Base-by-base conservation (phyloP, 1,139 yeast species). In the Geotrichum aggregatum region DNA sequence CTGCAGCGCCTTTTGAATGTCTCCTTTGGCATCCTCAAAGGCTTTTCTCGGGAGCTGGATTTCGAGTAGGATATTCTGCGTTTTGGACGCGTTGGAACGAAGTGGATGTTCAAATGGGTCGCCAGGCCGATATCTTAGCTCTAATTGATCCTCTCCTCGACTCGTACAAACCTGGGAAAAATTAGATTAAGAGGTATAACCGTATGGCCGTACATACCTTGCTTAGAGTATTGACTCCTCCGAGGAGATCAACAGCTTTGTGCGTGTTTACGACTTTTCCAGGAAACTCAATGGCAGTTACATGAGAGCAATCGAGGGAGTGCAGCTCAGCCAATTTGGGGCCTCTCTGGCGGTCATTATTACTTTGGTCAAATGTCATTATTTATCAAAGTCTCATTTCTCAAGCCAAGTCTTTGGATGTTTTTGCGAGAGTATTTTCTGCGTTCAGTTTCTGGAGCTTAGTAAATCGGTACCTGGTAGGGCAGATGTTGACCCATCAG, bases 31-130 rank as follows among this genome's bases (percentile, higher is more conserved):
- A 36, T 73, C 73, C 8, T 71, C 69, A 41, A 82, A 71, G 30
- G 79, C 76, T 28, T 73, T 73, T 63, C 79, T 84, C 1, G 96
- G 94, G 11, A 92, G 72, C 2, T 81, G 76, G 0, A 92, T 74
- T 61, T 84, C 85, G 47, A 91, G 62, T 34, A 92, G 65, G 1
- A 91, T 71, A 56, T 87, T 83, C 59, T 86, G 92, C 48, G 76
- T 73, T n/a, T 60, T 59, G 16, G 66, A 60, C 3, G 61, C 52
- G 22, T 66, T 59, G 57, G 89, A 75, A 68, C 76, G 69, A 2
- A 92, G 73, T 0, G 98, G 96, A 66, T 92, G 98, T 58, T 87
- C 92, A 66, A 85, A 82, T 46, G 83, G 78, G 69, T 83, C 91
- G 8, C 77, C 71, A 36, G 75, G 69, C 51, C 97, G 70, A 51